phyloP scores from a whole-genome alignment of 805 yeast genomes.

The Brettanomyces nanus region DNA sequence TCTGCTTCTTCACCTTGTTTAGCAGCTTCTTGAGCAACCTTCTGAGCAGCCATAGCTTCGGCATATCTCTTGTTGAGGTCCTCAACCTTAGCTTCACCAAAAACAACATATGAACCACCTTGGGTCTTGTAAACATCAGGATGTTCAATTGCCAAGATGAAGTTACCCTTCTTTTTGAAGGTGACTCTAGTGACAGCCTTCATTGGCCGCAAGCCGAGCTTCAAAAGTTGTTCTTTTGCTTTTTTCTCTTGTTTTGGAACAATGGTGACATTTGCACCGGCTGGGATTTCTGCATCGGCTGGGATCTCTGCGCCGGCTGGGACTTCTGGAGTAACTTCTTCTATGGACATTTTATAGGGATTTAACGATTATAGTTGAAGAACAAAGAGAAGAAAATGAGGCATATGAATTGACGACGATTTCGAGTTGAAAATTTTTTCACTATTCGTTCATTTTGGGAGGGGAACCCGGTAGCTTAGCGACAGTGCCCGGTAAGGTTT shows the following conservation, averaged over 20 bases:
- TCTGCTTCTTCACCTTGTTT: slow-evolving; percentile 10
- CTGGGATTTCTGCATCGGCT: slow-evolving; percentile 46
- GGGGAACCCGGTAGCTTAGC: too few relatives aligned
- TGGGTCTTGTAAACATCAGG: slow-evolving; percentile 95
- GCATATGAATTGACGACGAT: too few relatives aligned
- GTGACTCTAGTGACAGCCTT: slow-evolving; percentile 94
- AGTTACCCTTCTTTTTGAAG: slow-evolving; percentile 87
- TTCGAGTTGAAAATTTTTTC: too few relatives aligned
- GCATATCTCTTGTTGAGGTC: slow-evolving; percentile 84
- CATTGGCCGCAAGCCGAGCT: slow-evolving; percentile 82
- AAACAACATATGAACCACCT: slow-evolving; percentile 91
- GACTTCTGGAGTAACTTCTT: slow-evolving; percentile 7
- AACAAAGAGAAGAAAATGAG: background rate
- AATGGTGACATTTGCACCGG: slow-evolving; percentile 75
- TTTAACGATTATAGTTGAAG: background rate
- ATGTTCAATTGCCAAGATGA: slow-evolving; percentile 79
- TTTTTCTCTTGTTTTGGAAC: slow-evolving; percentile 89
- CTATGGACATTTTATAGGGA: slow-evolving; percentile 22
- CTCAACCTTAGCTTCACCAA: slow-evolving; percentile 97
- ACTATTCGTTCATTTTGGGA: too few relatives aligned
- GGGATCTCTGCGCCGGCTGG: background rate
- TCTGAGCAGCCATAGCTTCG: slow-evolving; percentile 75
- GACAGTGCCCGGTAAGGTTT: too few relatives aligned
- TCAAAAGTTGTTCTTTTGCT: slow-evolving; percentile 84
- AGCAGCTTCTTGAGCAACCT: slow-evolving; percentile 45